Evolutionary conservation across 345 rosid species (phyloP), one percentile per base, ranked within the genome.

Genomic region (Hypericum androsaemum): DNA sequence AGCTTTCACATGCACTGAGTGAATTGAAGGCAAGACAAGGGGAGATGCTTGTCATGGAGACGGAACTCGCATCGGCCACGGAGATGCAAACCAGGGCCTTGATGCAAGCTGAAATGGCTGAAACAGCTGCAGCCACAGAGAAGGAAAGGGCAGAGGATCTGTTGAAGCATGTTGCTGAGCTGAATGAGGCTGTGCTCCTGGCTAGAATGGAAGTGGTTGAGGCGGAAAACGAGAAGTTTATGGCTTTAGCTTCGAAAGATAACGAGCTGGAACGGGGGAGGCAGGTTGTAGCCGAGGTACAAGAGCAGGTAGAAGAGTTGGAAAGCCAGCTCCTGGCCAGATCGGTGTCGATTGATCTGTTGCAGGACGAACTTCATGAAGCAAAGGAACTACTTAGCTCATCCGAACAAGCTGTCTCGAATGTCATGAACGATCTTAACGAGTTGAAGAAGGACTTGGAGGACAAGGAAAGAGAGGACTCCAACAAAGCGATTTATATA

Each of bases 81-180:
- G 80, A 76, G 5, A 60, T 39, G 38, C 62, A 76, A 52, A 39
- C 56, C 32, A 73, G 65, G 66, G 78, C 78, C 38, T 17, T 63
- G 41, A 54, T 60, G 12, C 55, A 36, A 43, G 72, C 56, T 3
- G 67, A 71, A 51, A 22, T 56, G 39, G 59, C 67, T 67, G 80
- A 78, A 64, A n/a, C 52, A 35, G 67, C 63, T 5, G 74, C 68
- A 7, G 37, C 52, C 14, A 47, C 54, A 40, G 83, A 75, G 40
- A 80, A 62, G 65, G 70, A 69, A 28, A 75, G 66, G 53, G 52
- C 54, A 6, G 77, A 69, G 50, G 67, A 67, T 64, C 78, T 74
- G 36, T 22, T 43, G 3, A 60, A 51, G 37, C 57, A 54, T 17
- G 65, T 49, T 3, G 28, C 28, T 10, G 63, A 68, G 58, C 77